These are phyloP conservation scores for Auricularia cornea DNA, from an alignment of 768 basidiomycete genomes.

Conservation along the genomic window DNA sequence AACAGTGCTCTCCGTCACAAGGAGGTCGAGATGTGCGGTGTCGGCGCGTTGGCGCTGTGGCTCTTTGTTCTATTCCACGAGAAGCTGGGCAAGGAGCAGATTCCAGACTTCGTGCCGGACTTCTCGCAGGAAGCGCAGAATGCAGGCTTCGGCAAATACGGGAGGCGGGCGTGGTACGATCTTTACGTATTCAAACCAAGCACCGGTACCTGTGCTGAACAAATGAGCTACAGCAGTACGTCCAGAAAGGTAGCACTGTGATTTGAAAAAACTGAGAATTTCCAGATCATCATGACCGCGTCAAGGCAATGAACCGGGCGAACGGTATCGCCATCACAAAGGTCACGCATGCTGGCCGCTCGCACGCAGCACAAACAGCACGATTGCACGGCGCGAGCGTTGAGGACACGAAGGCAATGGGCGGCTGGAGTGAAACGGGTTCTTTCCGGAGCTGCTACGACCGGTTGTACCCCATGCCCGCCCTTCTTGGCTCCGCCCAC, in stretches of 20 bases:
- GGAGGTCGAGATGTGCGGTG: constrained; percentile 21
- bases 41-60: constrained; percentile 20
- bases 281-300: constrained; percentile 20
- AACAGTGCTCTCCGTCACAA: constrained; percentile 23
- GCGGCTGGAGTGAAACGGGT: constrained; percentile 20
- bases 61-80: constrained; percentile 25
- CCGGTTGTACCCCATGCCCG: constrained; percentile 19
- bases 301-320: constrained; percentile 20
- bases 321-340: constrained; percentile 21
- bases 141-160: constrained; percentile 17
- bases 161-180: constrained; percentile 23
- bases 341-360: constrained; percentile 23
- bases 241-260: too few species aligned
- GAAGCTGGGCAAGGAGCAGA: constrained; percentile 9
- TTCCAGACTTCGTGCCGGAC: constrained; percentile 21
- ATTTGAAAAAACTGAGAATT: too few species aligned
- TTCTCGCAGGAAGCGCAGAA: constrained; percentile 11
- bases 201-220: not conserved
- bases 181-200: constrained; percentile 15
- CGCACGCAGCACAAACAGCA: constrained; percentile 22
- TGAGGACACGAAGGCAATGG: constrained; percentile 23
- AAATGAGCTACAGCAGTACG: constrained; percentile 27
- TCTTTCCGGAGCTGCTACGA: constrained; percentile 23
- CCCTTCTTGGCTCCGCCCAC: constrained; percentile 24
- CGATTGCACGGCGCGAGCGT: constrained; percentile 22